phyloP scores from a whole-genome alignment of 139 green algal genomes.

The Zygnema circumcarinatum region DNA sequence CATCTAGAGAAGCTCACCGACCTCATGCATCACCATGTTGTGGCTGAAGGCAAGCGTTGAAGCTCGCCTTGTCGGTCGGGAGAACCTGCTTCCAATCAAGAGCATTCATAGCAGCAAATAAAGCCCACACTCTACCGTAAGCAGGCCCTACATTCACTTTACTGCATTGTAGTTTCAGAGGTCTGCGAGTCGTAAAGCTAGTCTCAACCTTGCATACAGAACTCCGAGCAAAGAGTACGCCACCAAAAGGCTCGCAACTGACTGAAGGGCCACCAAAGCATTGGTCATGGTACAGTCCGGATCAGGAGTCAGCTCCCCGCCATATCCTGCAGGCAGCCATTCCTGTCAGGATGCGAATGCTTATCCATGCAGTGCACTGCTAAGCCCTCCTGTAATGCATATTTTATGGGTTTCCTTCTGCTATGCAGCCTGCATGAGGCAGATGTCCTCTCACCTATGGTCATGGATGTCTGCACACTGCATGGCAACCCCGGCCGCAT shows the following conservation, averaged over 20 bases:
- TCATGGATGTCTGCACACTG: conserved; percentile 49
- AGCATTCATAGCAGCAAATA: too few relatives aligned
- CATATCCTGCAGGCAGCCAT: conserved; percentile 32
- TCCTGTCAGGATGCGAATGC: too few relatives aligned
- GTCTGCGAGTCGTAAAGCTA: too few relatives aligned
- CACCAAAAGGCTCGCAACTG: conserved; percentile 44
- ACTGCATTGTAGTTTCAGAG: too few relatives aligned
- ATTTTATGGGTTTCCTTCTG: too few relatives aligned
- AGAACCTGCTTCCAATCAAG: too few relatives aligned
- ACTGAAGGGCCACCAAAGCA: conserved; percentile 37
- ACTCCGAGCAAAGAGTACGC: conserved; percentile 55
- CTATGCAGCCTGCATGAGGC: too few relatives aligned
- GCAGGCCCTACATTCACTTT: too few relatives aligned
- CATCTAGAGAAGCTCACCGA: too few relatives aligned
- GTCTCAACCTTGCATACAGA: conserved; percentile 44
- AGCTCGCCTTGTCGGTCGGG: conserved; percentile 42
- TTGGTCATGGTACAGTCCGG: conserved; percentile 41
- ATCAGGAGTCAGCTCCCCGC: conserved; percentile 45
- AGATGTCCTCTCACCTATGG: conserved; percentile 41
- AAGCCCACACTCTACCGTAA: too few relatives aligned
- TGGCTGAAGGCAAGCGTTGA: conserved; percentile 48
- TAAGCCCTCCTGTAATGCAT: too few relatives aligned
- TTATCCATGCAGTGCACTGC: too few relatives aligned
- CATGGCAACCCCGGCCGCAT: neutral
- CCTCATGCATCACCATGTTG: conserved; percentile 59